phyloP scores from a whole-genome alignment of 805 yeast genomes.

The Priceomyces carsonii region DNA sequence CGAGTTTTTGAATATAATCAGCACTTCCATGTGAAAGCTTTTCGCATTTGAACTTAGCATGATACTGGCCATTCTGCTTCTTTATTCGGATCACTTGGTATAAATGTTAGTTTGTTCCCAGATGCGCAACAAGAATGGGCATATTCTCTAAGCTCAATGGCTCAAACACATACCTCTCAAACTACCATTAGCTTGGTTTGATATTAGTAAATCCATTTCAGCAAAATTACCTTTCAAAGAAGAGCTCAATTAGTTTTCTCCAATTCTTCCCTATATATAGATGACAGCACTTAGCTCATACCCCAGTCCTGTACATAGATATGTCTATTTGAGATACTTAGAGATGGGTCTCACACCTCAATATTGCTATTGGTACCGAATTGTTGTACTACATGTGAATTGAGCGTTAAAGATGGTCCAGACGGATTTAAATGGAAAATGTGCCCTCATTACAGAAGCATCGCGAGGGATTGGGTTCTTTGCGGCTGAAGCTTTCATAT shows the following conservation, averaged over 20 bases:
- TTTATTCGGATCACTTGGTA: slow-evolving; percentile 17
- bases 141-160: not conserved
- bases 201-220: slow-evolving; percentile 17
- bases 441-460: slow-evolving; percentile 67
- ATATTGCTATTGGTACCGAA: too few relatives aligned
- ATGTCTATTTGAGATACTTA: too few relatives aligned
- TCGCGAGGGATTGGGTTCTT: slow-evolving; percentile 65
- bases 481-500: slow-evolving; percentile 57
- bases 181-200: slow-evolving; percentile 18
- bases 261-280: too few relatives aligned
- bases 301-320: too few relatives aligned
- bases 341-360: too few relatives aligned
- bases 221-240: not conserved
- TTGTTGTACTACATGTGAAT: too few relatives aligned
- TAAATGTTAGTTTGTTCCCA: slow-evolving; percentile 13
- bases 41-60: slow-evolving; percentile 15
- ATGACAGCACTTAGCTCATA: too few relatives aligned
- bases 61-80: slow-evolving; percentile 8
- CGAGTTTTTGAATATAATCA: slow-evolving; percentile 22
- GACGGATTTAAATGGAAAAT: slow-evolving; percentile 58
- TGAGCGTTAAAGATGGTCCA: too few relatives aligned
- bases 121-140: too few relatives aligned
- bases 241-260: too few relatives aligned
- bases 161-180: slow-evolving; percentile 17
- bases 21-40: slow-evolving; percentile 13